Conservation (phyloP, 106 monocot species). For the Dioscorea dumetorum region DNA sequence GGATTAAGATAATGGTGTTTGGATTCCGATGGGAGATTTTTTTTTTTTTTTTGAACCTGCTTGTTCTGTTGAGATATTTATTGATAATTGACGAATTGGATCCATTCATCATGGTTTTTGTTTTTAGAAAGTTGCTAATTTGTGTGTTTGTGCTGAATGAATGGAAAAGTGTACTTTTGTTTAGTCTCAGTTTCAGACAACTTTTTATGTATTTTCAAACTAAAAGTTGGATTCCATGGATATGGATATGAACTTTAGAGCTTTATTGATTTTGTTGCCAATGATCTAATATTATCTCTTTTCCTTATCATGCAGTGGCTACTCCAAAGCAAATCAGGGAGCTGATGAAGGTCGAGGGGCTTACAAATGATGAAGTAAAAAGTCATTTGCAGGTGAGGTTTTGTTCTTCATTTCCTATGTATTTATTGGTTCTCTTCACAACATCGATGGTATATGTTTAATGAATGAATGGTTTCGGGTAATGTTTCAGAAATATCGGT, state of each 20-base stretch:
- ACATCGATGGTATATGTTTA: background rate
- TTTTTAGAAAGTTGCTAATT: too few relatives aligned
- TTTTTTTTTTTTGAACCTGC: too few relatives aligned
- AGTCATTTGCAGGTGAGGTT: conserved; percentile 80
- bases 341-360: conserved; percentile 94
- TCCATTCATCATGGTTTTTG: too few relatives aligned
- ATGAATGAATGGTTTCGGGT: background rate
- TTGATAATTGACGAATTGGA: too few relatives aligned
- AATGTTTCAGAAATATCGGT: conserved; percentile 70
- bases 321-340: conserved; percentile 98
- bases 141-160: too few relatives aligned
- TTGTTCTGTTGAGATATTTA: background rate
- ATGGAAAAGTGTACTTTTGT: too few relatives aligned
- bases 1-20: background rate
- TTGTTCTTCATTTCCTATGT: background rate
- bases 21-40: background rate
- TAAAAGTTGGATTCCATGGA: too few relatives aligned
- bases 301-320: conserved; percentile 45
- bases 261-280: background rate
- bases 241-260: too few relatives aligned
- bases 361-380: conserved; percentile 98
- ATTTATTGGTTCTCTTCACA: background rate
- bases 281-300: background rate
- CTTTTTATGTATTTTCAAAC: too few relatives aligned
- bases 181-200: too few relatives aligned